A percentile compares a stretch with the other conserved stretches of the same genome.
phyloP scores from a whole-genome alignment of 2,329 filamentous ascomycete species.

The Capronia coronata region DNA sequence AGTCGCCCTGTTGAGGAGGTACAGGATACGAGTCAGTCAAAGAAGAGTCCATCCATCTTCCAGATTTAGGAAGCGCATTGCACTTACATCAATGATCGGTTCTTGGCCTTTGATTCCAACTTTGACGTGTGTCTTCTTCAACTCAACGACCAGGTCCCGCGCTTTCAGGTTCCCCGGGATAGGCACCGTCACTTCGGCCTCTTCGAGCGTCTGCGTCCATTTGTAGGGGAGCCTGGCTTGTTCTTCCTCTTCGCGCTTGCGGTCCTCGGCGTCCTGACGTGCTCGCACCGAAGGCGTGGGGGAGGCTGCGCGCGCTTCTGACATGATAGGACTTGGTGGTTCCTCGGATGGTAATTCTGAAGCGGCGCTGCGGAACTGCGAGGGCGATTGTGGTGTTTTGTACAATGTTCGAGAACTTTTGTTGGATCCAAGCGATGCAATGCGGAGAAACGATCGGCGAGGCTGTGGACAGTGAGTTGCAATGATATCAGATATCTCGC shows the following conservation, averaged over 20 bases:
- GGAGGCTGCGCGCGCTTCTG: constrained; percentile 31
- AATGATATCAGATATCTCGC: neutral
- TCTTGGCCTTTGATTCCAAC: constrained; percentile 85
- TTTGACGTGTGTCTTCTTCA: constrained; percentile 70
- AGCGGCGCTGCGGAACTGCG: no score
- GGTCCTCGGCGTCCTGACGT: constrained; percentile 51
- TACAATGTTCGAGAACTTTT: neutral
- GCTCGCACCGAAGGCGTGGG: constrained; percentile 51
- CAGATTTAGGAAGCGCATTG: neutral
- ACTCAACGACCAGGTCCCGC: constrained; percentile 71
- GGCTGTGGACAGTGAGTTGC: neutral
- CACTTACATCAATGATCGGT: constrained; percentile 67
- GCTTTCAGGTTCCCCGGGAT: constrained; percentile 80
- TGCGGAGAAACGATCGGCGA: neutral
- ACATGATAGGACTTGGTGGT: constrained; percentile 4
- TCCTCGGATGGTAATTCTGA: neutral
- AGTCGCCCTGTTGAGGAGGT: constrained; percentile 59
- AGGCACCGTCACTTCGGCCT: constrained; percentile 71
- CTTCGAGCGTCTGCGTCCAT: constrained; percentile 88
- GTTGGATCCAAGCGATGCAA: neutral
- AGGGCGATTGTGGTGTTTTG: no score
- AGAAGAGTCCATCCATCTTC: neutral
- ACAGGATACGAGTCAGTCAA: neutral
- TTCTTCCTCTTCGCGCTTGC: constrained; percentile 72
- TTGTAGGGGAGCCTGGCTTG: constrained; percentile 92